phyloP scores from a whole-genome alignment of 176 grass and related monocot genomes.

The Phoenix dactylifera region DNA sequence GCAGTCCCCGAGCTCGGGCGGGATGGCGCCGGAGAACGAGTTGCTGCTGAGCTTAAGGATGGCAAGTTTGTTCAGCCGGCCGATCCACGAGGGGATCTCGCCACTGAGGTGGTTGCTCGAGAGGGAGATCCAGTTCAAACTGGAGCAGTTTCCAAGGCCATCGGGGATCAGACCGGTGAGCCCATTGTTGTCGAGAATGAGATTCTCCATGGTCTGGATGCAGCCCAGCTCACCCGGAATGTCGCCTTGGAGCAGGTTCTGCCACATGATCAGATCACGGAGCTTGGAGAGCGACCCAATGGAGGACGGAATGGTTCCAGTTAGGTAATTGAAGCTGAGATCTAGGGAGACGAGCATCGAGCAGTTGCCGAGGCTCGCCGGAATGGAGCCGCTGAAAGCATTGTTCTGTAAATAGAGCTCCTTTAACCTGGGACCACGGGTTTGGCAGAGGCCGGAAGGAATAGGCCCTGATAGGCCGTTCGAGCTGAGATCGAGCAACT shows the following conservation, averaged over 20 bases:
- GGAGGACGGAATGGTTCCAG: conserved; percentile 5
- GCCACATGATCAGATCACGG: conserved; percentile 19
- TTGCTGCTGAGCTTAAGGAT: conserved; percentile 17
- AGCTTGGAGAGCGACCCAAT: conserved; percentile 6
- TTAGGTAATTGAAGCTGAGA: conserved; percentile 19
- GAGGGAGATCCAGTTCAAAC: conserved; percentile 18
- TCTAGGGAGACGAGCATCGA: conserved; percentile 9
- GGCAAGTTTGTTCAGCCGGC: conserved; percentile 8
- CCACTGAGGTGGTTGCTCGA: conserved; percentile 14
- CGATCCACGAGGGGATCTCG: conserved; percentile 7
- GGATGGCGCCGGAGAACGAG: conserved; percentile 15
- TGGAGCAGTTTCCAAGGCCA: neutral
- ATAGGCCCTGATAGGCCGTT: conserved; percentile 9
- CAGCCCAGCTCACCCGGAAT: conserved; percentile 4
- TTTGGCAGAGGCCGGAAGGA: conserved; percentile 10
- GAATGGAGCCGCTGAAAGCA: conserved; percentile 5
- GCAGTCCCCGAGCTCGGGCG: conserved; percentile 14
- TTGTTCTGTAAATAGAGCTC: conserved; percentile 15
- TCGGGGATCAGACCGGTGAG: conserved; percentile 1
- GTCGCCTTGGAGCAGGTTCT: conserved; percentile 15
- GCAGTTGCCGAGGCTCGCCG: conserved; percentile 9
- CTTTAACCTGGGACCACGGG: neutral
- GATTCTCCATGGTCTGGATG: conserved; percentile 9
- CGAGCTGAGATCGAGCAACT: conserved; percentile 12
- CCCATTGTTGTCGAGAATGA: conserved; percentile 19